Evolutionary conservation across 257 asterid genomes (phyloP), one percentile per base, ranked within the genome.

Genomic region (Fraxinus cuspidata): DNA sequence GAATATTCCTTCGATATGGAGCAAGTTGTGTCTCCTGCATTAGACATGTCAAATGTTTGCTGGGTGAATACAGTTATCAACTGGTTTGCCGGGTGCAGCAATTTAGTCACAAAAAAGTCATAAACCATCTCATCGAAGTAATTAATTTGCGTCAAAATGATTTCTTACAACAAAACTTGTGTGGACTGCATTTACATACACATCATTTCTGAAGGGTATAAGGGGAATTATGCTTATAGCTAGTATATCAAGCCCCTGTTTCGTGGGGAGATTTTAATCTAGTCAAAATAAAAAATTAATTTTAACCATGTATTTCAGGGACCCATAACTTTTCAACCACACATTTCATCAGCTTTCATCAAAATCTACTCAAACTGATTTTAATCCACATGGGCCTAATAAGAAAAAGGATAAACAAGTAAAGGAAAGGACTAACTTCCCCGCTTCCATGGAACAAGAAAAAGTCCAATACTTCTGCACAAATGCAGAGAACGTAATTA

Each of bases 21-120:
- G 81, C 80, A 75, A 96, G 92, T 82, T 93, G 98, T 27, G 99
- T 91, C 88, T 95, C 99, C 99, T 95, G 92, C 86, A 90, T 70
- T 83, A 88, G 73, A 82, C 73, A 72, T 70, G 78, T 74, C 73
- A 81, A 13, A 66, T 38, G 40, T 72, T 29, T 70, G 70, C 7
- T 65, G 16, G 16, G 69, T 25, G 32, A 63, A 23, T 25, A 23
- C 29, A 63, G 16, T 63, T 9, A 63, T 63, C 69, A 63, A 63
- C 67, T 23, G 18, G 69, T 63, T 63, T 23, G 16, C 27, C 15
- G 0, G 34, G 69, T 23, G 32, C 34, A 63, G 69, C 69, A 63
- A 25, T 25, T 63, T 23, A 10, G 4, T 63, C 6, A 2, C 31
- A 25, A 63, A 63, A 63, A 63, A 23, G 6, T 25, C 32, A 56